phyloP scores from a whole-genome alignment of 148 eudicot genomes.

The Selenicereus undatus region DNA sequence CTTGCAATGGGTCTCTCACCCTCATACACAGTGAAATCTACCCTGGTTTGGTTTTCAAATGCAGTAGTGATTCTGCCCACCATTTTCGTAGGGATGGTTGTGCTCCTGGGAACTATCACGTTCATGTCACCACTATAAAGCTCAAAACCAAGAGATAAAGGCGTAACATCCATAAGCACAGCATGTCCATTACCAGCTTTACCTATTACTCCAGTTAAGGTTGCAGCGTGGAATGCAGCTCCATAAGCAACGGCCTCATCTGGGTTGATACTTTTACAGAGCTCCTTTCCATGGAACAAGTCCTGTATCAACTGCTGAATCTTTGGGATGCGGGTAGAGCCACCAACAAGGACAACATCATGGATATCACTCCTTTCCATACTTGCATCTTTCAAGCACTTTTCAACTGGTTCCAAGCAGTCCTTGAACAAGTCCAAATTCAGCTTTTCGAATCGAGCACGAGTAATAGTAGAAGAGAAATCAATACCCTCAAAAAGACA shows the following conservation, averaged over 20 bases:
- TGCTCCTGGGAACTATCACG: conserved; percentile 13
- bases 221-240: conserved; percentile 25
- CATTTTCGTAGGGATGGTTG: conserved; percentile 8
- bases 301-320: not conserved
- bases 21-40: not conserved
- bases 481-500: not conserved
- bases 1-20: conserved; percentile 17
- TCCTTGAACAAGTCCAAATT: not conserved
- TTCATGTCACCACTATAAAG: not conserved
- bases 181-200: not conserved
- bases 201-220: not conserved
- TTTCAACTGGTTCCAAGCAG: not conserved
- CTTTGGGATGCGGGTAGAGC: not conserved
- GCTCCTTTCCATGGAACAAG: not conserved
- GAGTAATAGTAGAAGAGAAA: not conserved
- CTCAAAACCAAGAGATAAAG: conserved; percentile 15
- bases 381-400: not conserved
- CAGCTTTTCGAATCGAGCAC: conserved; percentile 1
- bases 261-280: conserved; percentile 7
- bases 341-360: conserved; percentile 9
- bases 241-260: conserved; percentile 28
- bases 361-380: not conserved
- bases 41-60: not conserved
- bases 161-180: conserved; percentile 5
- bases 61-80: not conserved